Evolutionary conservation across 208 protist genomes (phyloP).

Genomic region (Leishmania guyanensis): DNA sequence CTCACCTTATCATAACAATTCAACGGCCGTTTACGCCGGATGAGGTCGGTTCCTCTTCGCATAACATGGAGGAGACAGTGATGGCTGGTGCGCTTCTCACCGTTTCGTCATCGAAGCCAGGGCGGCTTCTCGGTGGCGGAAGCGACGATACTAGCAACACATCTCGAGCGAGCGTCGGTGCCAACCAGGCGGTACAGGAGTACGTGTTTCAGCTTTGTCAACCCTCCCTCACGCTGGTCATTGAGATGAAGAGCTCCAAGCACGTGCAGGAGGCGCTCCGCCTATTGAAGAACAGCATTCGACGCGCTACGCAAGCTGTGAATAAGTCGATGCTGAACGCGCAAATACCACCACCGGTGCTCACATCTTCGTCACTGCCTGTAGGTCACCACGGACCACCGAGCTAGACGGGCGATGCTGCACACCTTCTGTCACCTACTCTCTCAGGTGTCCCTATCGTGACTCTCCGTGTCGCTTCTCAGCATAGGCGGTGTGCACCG

Average conservation of each 20-base stretch:
- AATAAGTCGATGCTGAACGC: slow-evolving; percentile 46
- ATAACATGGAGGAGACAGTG: slow-evolving; percentile 42
- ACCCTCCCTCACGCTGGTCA: slow-evolving; percentile 38
- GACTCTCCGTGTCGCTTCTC: background rate
- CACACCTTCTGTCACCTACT: background rate
- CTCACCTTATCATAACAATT: slow-evolving; percentile 49
- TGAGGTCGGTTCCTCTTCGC: slow-evolving; percentile 50
- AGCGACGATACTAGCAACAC: slow-evolving; percentile 31
- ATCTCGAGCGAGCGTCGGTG: slow-evolving; percentile 21
- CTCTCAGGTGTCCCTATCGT: background rate
- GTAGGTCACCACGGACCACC: background rate
- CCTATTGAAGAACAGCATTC: slow-evolving; percentile 38
- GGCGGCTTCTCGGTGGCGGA: slow-evolving; percentile 16
- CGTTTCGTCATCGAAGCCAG: slow-evolving; percentile 25
- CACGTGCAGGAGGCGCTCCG: slow-evolving; percentile 43
- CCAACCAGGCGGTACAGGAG: slow-evolving; percentile 23
- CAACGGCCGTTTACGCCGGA: slow-evolving; percentile 48
- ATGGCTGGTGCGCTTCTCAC: slow-evolving; percentile 31
- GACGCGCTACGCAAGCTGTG: slow-evolving; percentile 45
- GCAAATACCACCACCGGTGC: slow-evolving; percentile 2
- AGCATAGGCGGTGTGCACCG: background rate
- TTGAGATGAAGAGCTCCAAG: slow-evolving; percentile 43
- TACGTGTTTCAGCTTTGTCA: slow-evolving; percentile 28
- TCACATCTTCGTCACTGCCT: background rate
- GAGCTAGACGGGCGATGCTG: background rate